Conservation (phyloP, 192 early-diverging fungal genomes). For the Coemansia sp. region DNA sequence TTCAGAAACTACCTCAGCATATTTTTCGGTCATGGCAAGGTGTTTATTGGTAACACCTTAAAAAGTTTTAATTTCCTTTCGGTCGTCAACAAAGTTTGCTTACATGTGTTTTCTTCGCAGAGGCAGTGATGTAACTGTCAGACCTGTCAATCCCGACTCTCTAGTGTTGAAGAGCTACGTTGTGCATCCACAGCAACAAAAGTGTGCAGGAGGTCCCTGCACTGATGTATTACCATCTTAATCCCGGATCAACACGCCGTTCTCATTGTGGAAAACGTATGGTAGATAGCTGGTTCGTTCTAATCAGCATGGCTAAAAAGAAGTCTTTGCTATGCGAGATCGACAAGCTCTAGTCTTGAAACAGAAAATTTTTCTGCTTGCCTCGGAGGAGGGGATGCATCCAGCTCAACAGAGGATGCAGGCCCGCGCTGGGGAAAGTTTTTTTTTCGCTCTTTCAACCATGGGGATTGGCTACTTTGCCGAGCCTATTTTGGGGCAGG, state of each 20-base stretch:
- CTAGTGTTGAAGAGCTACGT: not conserved
- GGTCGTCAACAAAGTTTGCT: not conserved
- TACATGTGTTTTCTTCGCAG: not conserved
- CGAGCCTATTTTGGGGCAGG: not conserved
- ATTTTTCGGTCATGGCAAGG: not conserved
- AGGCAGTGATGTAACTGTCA: not conserved
- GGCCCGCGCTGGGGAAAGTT: not conserved
- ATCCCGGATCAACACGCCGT: not conserved
- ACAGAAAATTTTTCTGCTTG: not conserved
- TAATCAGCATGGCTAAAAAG: not conserved
- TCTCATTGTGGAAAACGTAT: not conserved
- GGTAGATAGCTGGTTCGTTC: not conserved
- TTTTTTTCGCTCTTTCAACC: not conserved
- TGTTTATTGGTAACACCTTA: no score
- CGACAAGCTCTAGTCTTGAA: not conserved
- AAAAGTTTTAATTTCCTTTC: no score
- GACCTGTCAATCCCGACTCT: not conserved
- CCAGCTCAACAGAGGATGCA: slow-evolving; percentile 1
- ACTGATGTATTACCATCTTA: not conserved
- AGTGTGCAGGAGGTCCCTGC: no score
- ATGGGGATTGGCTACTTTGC: not conserved
- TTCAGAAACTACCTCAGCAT: not conserved
- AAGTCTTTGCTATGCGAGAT: not conserved
- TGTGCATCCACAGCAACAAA: not conserved
- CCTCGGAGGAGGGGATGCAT: not conserved